These are phyloP conservation scores for Salix dunnii DNA, from an alignment of 345 rosid genomes.

Conservation along the genomic window DNA sequence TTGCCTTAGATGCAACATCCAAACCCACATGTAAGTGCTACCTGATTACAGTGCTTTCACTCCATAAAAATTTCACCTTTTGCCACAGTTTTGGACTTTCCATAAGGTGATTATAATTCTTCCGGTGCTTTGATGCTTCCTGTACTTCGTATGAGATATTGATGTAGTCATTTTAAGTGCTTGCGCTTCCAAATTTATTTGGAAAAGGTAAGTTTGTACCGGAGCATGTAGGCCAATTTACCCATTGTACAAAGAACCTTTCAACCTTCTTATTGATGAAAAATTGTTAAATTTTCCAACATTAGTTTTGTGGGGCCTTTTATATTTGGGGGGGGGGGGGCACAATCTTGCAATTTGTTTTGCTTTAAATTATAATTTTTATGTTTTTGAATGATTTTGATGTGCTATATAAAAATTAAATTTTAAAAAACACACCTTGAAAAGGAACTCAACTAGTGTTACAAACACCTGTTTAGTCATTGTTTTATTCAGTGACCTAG, in stretches of 20 bases:
- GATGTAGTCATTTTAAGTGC: background rate
- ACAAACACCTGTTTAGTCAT: background rate
- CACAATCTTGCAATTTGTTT: too few species aligned
- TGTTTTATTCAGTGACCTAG: background rate
- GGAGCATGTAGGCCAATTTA: slow-evolving; percentile 6
- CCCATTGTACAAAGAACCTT: slow-evolving; percentile 13
- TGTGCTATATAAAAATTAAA: too few species aligned
- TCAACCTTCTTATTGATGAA: slow-evolving; percentile 1
- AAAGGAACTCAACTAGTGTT: too few species aligned
- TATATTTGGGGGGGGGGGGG: background rate
- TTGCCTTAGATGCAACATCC: slow-evolving; percentile 4
- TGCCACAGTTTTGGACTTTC: slow-evolving; percentile 3
- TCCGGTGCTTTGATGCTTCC: slow-evolving; percentile 1
- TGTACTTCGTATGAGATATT: slow-evolving; percentile 9
- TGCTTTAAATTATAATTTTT: too few species aligned
- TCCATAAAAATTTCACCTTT: background rate
- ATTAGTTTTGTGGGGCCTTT: background rate
- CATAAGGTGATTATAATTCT: slow-evolving; percentile 18
- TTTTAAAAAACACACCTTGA: too few species aligned
- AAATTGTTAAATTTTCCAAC: background rate
- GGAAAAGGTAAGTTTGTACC: slow-evolving; percentile 13
- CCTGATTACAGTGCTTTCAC: slow-evolving; percentile 11
- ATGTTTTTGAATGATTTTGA: too few species aligned
- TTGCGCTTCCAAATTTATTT: slow-evolving; percentile 7
- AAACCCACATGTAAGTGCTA: background rate